Evolutionary conservation across 106 monocot species (phyloP), one percentile per base, ranked within the genome.

Genomic region (Apostasia shenzhenica): DNA sequence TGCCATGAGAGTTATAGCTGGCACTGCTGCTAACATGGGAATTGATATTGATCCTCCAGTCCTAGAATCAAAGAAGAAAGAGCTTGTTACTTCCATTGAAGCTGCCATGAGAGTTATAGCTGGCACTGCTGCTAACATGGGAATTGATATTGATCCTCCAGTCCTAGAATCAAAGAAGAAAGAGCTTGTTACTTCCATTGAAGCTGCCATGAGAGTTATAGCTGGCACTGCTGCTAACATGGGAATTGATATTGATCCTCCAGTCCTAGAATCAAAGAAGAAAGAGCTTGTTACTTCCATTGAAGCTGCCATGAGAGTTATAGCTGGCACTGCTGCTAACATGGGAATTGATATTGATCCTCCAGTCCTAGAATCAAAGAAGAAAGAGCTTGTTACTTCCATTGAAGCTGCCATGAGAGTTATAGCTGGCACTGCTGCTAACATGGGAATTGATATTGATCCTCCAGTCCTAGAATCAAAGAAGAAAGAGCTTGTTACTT

Each of bases 61-160:
- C 8, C 86, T 97, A 50, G 80, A 89, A 66, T 78, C 84, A 11
- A 89, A 92, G 70, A 76, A 87, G 79, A 92, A 97, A n/a, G n/a
- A n/a, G n/a, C n/a, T n/a, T n/a, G n/a, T n/a, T 49, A 85, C 80
- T 4, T 79, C 48, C 14, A 79, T 92, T 12, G 92, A 97, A 37
- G 87, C 97, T 0, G 92, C 97, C 53, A 97, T 92, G 92, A 89
- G 97, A 69, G 81, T 97, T 6, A 85, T 97, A 51, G 86, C 97
- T n/a, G 97, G 97, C 12, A 97, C 92, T 57, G 92, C 97, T 42
- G 97, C 92, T 48, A 97, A 92, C 66, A 89, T 97, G 97, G 97
- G 97, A 61, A 97, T 97, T 53, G 97, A 87, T 44, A 52, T 97
- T 38, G 89, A 89, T n/a, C 95, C 95, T 8, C 92, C 92, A 7